Evolutionary conservation across 2,329 filamentous ascomycete species (phyloP), one percentile per base, ranked within the genome.

Genomic region (Penicillium sp.): DNA sequence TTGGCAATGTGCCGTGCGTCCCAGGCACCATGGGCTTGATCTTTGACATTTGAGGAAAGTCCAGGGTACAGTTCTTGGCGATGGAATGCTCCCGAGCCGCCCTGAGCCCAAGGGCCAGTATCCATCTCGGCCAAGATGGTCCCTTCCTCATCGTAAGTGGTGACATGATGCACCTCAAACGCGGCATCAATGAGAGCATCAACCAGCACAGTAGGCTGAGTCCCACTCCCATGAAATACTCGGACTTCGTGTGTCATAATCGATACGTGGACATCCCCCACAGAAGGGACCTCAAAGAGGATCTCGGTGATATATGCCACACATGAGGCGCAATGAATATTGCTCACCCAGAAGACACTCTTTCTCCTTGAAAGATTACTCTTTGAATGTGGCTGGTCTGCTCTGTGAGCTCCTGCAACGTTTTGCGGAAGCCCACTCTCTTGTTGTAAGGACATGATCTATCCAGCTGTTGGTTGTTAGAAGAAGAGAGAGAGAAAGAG

Each of bases 241-340:
- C 65, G 67, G 6, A 76, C 70, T 53, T 72, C 66, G 38, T 74
- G 67, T 7, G 67, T 69, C 39, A 74, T 58, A 32, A 75, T 68
- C 18, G 68, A 73, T 47, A 74, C 67, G 47, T 73, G 67, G 42
- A 74, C 60, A 26, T 59, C 53, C 9, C 52, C 52, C 39, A 73
- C 62, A 4, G 69, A 61, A 11, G 58, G 58, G 4, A 67, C 58
- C 37, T 66, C 62, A 0, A 62, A 65, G 1, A 76, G 60, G n/a
- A 74, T 63, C 56, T 72, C 70, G 32, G 67, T 66, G 40, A 73
- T 67, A 54, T 74, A 71, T 39, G 71, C 61, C 24, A 76, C 70
- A 49, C 73, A 76, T 18, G 73, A 75, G 12, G 72, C 61, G 55
- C 73, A 76, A 56, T 76, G 73, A 35, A 76, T 68, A 50, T 76